Evolutionary conservation across 1,284 basidiomycete species (phyloP), one percentile per base, ranked within the genome.

Genomic region (Pseudomicrostroma phylloplanum): DNA sequence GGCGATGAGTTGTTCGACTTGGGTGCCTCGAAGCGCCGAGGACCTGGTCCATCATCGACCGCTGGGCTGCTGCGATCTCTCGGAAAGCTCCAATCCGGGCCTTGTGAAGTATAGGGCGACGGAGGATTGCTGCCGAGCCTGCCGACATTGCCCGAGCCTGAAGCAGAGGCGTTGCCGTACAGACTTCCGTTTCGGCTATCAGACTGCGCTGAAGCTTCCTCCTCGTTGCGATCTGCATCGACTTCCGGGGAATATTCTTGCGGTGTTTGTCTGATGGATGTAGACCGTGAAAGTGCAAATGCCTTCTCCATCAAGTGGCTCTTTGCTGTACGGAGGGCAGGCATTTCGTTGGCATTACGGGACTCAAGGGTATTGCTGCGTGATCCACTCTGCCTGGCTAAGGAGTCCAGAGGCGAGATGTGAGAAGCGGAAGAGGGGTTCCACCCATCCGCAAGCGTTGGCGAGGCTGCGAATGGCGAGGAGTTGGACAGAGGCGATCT

Each of bases 291-390:
- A 13, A 54, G 51, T 8, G 51, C 51, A 26, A 54, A 54, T 3
- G 51, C 51, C 51, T 54, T 54, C 23, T 54, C 21, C 13, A 23
- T 23, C 13, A 54, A 8, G 51, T 54, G 51, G 51, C 43, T 48
- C 21, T 48, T 48, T 21, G 17, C 43, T 4, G 43, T n/a, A 21
- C 17, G 21, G 43, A 48, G 15, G 43, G 43, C 17, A 3, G 43
- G 43, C 21, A 17, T 48, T 21, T 4, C 21, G 21, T 21, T 36
- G 30, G 30, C 30, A 36, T 36, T 9, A 9, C 30, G 30, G 30
- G 30, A 12, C 12, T 48, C 43, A 3, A 48, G 15, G 43, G 17
- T 21, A 21, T 48, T 48, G 15, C 21, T 48, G 43, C 15, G 15
- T 6, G 17, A 6, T 12, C 21, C 43, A 21, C 43, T 12, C 43